These are phyloP conservation scores for Tuctoria greenei DNA, from an alignment of 176 grass and related monocot genomes.

Conservation along the genomic window DNA sequence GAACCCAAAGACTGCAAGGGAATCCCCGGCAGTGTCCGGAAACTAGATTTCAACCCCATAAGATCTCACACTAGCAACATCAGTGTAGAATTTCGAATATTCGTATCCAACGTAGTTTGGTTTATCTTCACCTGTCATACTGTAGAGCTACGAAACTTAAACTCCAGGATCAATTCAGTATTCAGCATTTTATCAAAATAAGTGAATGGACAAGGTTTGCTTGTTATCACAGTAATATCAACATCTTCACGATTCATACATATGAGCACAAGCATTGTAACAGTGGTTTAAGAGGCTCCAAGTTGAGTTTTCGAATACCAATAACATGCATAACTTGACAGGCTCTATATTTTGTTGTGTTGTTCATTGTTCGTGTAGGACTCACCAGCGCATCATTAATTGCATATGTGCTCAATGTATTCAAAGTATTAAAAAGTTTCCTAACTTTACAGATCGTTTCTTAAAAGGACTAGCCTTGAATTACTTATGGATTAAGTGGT, in stretches of 20 bases:
- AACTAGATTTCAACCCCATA: conserved; percentile 16
- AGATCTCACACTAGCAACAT: conserved; percentile 10
- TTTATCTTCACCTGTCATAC: conserved; percentile 7
- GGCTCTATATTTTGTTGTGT: neutral
- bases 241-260: conserved; percentile 14
- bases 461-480: neutral
- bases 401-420: neutral
- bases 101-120: neutral
- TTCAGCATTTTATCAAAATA: neutral
- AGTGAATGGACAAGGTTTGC: conserved; percentile 4
- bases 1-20: no score
- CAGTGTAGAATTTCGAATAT: neutral
- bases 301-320: neutral
- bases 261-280: neutral
- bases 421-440: neutral
- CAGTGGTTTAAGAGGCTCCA: neutral
- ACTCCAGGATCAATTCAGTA: neutral
- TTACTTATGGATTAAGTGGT: neutral
- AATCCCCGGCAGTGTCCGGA: no score
- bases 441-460: neutral
- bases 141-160: neutral
- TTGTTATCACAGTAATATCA: neutral
- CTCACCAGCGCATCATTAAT: neutral
- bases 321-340: neutral
- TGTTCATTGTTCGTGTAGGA: neutral